These are phyloP conservation scores for Nigrospora oryzae DNA, from an alignment of 2,329 filamentous ascomycete species.

Conservation along the genomic window DNA sequence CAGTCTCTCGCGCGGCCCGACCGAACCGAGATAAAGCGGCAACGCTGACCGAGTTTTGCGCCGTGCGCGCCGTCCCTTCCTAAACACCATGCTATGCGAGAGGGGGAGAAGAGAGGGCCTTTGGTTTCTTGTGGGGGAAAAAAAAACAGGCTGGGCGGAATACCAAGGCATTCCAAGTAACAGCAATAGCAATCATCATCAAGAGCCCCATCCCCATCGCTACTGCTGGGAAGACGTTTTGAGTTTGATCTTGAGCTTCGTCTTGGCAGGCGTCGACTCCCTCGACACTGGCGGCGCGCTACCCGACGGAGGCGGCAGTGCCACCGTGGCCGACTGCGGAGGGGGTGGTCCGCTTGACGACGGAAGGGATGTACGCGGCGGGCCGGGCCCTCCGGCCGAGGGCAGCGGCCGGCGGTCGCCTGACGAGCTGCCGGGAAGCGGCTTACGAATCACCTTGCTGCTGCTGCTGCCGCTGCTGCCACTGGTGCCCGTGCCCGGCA, in stretches of 20 bases:
- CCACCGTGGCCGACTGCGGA: neutral
- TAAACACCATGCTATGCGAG: too few species aligned
- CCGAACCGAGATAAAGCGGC: too few species aligned
- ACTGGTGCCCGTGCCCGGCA: neutral
- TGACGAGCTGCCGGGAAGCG: conserved; percentile 3
- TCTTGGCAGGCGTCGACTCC: conserved; percentile 8
- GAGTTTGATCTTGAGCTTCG: conserved; percentile 21
- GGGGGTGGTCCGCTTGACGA: conserved; percentile 6
- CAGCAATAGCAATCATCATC: neutral
- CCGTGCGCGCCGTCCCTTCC: too few species aligned
- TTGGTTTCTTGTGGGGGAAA: too few species aligned
- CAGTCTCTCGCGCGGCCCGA: too few species aligned
- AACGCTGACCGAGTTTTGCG: too few species aligned
- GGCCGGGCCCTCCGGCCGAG: neutral
- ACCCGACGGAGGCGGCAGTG: conserved; percentile 5
- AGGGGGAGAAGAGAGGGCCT: too few species aligned
- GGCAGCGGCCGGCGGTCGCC: conserved; percentile 11
- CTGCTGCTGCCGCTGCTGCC: conserved; percentile 5
- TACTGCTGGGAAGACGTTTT: conserved; percentile 10
- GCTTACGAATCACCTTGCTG: conserved; percentile 14
- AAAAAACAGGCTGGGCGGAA: neutral
- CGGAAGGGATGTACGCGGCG: conserved; percentile 16
- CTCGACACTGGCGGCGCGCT: conserved; percentile 1
- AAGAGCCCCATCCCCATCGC: neutral
- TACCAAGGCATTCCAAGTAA: neutral